A percentile compares a stretch with the other conserved stretches of the same genome.
Evolutionary conservation across 306 rosid species (phyloP).

Genomic region (Neltuma alba): DNA sequence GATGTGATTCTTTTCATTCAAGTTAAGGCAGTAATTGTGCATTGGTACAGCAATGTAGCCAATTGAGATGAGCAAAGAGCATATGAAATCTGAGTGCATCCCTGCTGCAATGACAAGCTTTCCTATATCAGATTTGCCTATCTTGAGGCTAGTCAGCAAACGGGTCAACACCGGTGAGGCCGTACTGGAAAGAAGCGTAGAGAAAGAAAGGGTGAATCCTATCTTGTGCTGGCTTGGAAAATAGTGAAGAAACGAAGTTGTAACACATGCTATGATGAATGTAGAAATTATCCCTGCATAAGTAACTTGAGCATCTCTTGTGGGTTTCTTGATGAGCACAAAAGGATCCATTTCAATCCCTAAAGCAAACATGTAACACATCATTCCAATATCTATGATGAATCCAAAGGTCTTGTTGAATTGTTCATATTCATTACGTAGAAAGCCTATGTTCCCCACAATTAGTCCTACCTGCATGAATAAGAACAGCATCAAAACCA

Average conservation of each 20-base stretch:
- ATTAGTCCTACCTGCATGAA: conserved; percentile 70
- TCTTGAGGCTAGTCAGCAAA: conserved; percentile 63
- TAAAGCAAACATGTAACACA: conserved; percentile 85
- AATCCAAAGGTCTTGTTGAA: conserved; percentile 54
- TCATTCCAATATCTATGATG: conserved; percentile 85
- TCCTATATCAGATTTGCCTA: conserved; percentile 93
- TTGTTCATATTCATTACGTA: conserved; percentile 39
- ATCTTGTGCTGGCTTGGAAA: conserved; percentile 1
- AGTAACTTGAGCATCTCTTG: conserved; percentile 71
- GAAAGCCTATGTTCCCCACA: conserved; percentile 63
- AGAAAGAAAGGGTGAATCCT: conserved; percentile 57
- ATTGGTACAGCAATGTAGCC: conserved; percentile 59
- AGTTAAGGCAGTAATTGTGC: background rate
- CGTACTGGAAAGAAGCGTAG: conserved; percentile 70
- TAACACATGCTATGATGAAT: conserved; percentile 48
- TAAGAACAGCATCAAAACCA: background rate
- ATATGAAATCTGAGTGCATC: conserved; percentile 82
- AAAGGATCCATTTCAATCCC: conserved; percentile 96
- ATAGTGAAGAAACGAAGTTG: conserved; percentile 49
- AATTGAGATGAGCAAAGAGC: conserved; percentile 66
- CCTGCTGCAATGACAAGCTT: conserved; percentile 80
- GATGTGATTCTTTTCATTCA: background rate
- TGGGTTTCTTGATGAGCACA: conserved; percentile 55
- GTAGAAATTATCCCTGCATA: conserved; percentile 69
- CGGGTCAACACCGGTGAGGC: conserved; percentile 90